Conservation (phyloP, 2,329 filamentous ascomycete genomes). For the Cladobotryum mycophilum region DNA sequence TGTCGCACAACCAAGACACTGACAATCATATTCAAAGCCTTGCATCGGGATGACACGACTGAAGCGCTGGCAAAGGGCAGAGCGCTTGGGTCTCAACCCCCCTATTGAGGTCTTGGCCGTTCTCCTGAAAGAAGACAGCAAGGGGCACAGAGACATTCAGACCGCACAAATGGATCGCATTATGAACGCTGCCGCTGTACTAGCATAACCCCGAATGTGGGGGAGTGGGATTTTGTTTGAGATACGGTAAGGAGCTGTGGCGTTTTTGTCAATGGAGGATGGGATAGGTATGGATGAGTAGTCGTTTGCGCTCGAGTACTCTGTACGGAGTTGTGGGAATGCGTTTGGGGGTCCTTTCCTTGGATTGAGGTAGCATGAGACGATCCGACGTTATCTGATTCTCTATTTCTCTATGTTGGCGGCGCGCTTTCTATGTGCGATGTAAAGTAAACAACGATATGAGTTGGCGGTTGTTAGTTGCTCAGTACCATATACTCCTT, state of each 20-base stretch:
- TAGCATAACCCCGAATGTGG: conserved; percentile 19
- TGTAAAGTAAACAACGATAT: neutral
- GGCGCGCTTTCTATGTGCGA: neutral
- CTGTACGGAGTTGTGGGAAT: neutral
- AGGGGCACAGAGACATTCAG: conserved; percentile 48
- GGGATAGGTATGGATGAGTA: neutral
- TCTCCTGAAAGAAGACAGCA: conserved; percentile 63
- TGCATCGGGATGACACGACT: conserved; percentile 77
- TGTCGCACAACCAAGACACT: no score
- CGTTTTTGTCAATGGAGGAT: conserved; percentile 4
- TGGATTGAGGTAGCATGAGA: neutral
- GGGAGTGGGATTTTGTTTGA: neutral
- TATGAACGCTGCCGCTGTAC: conserved; percentile 43
- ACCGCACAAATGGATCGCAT: conserved; percentile 69
- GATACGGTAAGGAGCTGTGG: conserved; percentile 9
- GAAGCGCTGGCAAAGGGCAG: conserved; percentile 82
- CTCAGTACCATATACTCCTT: conserved; percentile 87
- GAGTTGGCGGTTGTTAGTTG: neutral
- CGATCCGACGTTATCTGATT: neutral
- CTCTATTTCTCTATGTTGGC: neutral
- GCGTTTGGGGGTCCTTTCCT: neutral
- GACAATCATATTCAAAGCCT: conserved; percentile 48
- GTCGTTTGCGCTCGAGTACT: neutral
- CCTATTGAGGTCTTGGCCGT: conserved; percentile 88
- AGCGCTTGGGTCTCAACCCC: conserved; percentile 74